Percentiles rank a stretch among this genome's conserved stretches.
phyloP scores from a whole-genome alignment of 176 grass and related monocot genomes.

The Oryza officinalis region DNA sequence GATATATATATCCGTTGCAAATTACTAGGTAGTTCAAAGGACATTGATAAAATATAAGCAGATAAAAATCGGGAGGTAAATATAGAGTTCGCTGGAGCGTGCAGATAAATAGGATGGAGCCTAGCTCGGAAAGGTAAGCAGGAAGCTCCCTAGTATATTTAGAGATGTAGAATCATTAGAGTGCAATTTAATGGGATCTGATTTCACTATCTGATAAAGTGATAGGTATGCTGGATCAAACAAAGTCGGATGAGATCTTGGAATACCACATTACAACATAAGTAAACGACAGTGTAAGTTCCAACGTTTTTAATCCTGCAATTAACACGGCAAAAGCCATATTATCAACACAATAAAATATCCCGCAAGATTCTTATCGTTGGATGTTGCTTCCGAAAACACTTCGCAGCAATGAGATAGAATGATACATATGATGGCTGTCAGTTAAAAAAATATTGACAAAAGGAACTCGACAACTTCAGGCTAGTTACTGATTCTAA shows the following conservation, averaged over 20 bases:
- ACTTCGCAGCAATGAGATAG: background rate
- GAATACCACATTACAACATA: background rate
- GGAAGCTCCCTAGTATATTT: too few species aligned
- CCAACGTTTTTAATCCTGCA: background rate
- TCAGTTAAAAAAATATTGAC: background rate
- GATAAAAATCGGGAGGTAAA: too few species aligned
- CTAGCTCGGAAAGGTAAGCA: too few species aligned
- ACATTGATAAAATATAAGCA: too few species aligned
- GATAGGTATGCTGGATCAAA: background rate
- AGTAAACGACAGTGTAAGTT: background rate
- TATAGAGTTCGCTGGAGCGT: too few species aligned
- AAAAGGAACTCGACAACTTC: background rate
- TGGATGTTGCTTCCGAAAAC: background rate
- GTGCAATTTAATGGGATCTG: background rate
- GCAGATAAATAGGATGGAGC: too few species aligned
- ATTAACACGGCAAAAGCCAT: background rate
- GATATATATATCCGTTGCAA: too few species aligned
- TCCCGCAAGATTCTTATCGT: background rate
- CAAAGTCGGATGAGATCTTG: background rate
- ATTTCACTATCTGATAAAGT: background rate
- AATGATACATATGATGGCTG: background rate
- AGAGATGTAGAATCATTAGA: too few species aligned
- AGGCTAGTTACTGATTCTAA: conserved; percentile 14
- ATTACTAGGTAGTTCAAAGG: too few species aligned
- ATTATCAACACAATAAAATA: background rate